A percentile compares a stretch with the other conserved stretches of the same genome.
Evolutionary conservation across 2,329 filamentous ascomycete genomes (phyloP).

Genomic region (Aquanectria penicillioides): DNA sequence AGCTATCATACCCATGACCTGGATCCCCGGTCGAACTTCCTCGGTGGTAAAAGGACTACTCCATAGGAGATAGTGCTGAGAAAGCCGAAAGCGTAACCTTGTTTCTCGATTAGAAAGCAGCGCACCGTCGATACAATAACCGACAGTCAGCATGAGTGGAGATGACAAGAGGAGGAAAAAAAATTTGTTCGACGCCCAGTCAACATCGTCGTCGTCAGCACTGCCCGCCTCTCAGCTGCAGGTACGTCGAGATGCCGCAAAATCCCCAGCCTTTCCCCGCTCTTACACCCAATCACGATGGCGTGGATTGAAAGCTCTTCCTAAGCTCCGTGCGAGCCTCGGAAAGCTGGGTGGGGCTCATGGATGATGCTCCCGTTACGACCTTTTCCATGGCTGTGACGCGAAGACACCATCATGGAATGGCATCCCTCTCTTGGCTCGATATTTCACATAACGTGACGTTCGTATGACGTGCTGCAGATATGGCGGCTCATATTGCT

Average conservation of each 20-base stretch:
- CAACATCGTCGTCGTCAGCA: constrained; percentile 27
- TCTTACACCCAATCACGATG: constrained; percentile 12
- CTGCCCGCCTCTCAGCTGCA: constrained; percentile 19
- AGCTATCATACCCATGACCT: constrained; percentile 21
- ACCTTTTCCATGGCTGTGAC: background rate
- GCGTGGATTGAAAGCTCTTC: constrained; percentile 16
- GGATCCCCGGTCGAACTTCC: constrained; percentile 31
- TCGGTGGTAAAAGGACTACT: background rate
- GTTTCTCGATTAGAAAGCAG: background rate
- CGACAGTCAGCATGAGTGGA: background rate
- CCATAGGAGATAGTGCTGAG: constrained; percentile 4
- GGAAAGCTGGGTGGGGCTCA: background rate
- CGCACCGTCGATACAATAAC: background rate
- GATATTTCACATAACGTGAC: constrained; percentile 5
- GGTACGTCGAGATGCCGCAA: constrained; percentile 18
- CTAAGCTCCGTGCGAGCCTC: background rate
- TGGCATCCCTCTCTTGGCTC: background rate
- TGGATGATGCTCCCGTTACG: constrained; percentile 5
- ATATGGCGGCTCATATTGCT: background rate
- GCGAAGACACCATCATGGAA: constrained; percentile 8
- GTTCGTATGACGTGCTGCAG: constrained; percentile 8
- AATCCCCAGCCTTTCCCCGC: background rate
- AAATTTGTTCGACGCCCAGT: background rate
- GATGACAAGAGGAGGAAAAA: background rate
- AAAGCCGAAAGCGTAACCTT: constrained; percentile 7